Evolutionary conservation across 331 rosid genomes (phyloP).

Genomic region (Arachis monticola): DNA sequence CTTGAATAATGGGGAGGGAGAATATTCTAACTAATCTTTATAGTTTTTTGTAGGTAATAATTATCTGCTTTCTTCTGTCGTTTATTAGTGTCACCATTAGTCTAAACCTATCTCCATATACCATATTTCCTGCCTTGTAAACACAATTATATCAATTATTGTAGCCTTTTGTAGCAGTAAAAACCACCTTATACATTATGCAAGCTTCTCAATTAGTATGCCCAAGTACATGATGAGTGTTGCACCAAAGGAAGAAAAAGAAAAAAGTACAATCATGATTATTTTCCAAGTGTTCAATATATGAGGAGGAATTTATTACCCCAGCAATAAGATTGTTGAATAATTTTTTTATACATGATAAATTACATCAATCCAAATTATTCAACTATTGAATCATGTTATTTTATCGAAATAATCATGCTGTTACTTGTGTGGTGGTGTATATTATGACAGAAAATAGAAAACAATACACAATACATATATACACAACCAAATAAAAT

Average conservation of each 20-base stretch:
- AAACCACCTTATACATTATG: neutral
- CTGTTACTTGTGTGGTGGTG: no score
- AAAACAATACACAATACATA: no score
- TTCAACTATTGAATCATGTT: no score
- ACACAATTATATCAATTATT: neutral
- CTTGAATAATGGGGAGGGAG: neutral
- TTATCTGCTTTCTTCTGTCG: constrained; percentile 1
- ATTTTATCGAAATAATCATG: no score
- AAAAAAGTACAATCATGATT: neutral
- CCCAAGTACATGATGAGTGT: neutral
- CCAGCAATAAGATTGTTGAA: no score
- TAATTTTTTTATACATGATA: no score
- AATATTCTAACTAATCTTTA: constrained; percentile 14
- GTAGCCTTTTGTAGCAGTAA: neutral
- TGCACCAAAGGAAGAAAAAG: neutral
- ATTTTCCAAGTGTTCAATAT: neutral
- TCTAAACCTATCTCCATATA: neutral
- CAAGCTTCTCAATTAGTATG: neutral
- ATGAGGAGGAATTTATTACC: no score
- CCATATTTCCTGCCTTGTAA: neutral
- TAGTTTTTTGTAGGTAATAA: constrained; percentile 1
- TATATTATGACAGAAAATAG: no score
- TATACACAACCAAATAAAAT: no score
- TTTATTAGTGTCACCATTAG: neutral
- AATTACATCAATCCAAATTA: no score